Evolutionary conservation across 192 early-diverging fungal species (phyloP), one percentile per base, ranked within the genome.

Genomic region (Rhizophagus prolifer): DNA sequence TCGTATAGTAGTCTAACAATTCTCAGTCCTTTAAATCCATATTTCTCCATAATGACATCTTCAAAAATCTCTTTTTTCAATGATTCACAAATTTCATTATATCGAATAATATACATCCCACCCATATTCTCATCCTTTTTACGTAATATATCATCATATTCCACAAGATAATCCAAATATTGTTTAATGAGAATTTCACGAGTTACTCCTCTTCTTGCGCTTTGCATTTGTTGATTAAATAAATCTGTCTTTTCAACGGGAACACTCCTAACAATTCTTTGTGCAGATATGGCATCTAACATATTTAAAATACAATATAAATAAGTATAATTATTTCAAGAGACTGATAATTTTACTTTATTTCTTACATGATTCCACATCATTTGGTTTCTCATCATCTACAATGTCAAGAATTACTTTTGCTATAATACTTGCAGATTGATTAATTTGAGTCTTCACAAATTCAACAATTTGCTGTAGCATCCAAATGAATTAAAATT

Each of bases 1-100:
- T 90, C 89, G 75, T 85, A 81, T 82, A 94, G 75, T 70, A 93
- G 86, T 58, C 91, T 84, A 62, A 91, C 77, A 46, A 93, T 86
- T 59, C 93, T 88, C 28, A 87, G 82, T 47, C 88, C 86, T 5
- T 86, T 79, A 9, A 84, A 75, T 58, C 92, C 92, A 74, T 88
- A 91, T 64, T 87, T 84, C 59, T 91, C 85, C 46, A 85, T 75
- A 4, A 94, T 72, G 28, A 93, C 78, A 0, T 80, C 68, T 65
- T 90, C 87, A 8, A 94, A 77, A 30, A 89, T 59, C 38, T 82
- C 79, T 63, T 86, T 83, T 71, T 87, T 89, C 79, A 93, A 83
- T 21, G 84, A 75, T 26, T 72, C 71, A 8, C 87, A 82, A 0
- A 91, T 85, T 19, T 84, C 85, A 47, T 84, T 82, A 77, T 92